These are phyloP conservation scores for Tricholoma bakamatsutake DNA, from an alignment of 768 basidiomycete species.

Conservation along the genomic window DNA sequence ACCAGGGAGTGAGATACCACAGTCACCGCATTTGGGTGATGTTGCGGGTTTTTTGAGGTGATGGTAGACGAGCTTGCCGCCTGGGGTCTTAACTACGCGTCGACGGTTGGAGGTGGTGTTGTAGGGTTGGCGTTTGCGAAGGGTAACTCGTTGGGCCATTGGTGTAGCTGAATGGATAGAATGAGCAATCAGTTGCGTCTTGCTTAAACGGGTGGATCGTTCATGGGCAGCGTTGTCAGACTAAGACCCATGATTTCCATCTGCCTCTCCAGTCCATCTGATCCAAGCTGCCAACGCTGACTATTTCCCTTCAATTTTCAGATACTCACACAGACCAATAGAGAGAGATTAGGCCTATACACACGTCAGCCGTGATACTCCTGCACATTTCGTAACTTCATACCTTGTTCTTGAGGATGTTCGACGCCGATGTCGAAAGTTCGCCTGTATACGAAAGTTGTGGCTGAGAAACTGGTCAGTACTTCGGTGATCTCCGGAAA, in stretches of 20 bases:
- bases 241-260: not conserved
- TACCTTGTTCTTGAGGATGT: conserved; percentile 49
- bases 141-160: conserved; percentile 99
- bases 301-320: not conserved
- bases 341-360: conserved; percentile 7
- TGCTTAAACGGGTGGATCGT: not conserved
- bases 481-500: conserved; percentile 24
- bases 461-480: conserved; percentile 37
- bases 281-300: not conserved
- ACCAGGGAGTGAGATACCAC: conserved; percentile 88
- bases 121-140: conserved; percentile 97
- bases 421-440: conserved; percentile 43
- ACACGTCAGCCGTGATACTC: not conserved
- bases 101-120: conserved; percentile 97
- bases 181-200: conserved; percentile 2
- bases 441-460: conserved; percentile 18
- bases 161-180: conserved; percentile 18
- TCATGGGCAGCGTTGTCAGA: not conserved
- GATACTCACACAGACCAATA: conserved; percentile 29
- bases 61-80: conserved; percentile 97
- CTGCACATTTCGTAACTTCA: conserved; percentile 7
- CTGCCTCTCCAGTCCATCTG: not conserved
- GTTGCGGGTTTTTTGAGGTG: conserved; percentile 93
- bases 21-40: conserved; percentile 97
- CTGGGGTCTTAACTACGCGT: conserved; percentile 95